Evolutionary conservation across 2,329 filamentous ascomycete species (phyloP), one percentile per base, ranked within the genome.

Genomic region (Orbilia blumenaviensis): DNA sequence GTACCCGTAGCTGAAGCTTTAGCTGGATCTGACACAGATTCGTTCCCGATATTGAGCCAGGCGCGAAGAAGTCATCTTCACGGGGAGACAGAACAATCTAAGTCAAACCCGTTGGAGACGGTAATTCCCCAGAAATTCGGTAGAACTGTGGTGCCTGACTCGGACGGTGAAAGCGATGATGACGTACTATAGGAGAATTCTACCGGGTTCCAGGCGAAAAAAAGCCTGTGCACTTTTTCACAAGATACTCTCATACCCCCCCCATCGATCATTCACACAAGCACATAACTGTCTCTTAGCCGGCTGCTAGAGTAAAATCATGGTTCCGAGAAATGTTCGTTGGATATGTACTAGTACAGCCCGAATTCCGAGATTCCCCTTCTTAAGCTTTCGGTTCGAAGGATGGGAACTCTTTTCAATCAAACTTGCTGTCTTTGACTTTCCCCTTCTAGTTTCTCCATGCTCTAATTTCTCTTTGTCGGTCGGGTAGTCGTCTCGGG

Each of bases 141-240:
- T 41, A 66, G 72, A 56, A 76, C 60, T 21, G 66, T 66, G 5
- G 64, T 76, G 25, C 72, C 72, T 60, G 72, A 76, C 64, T 69
- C 64, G 56, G 72, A 76, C 50, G 71, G 71, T 8, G 72, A 76
- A 60, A 76, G 72, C 41, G 72, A 76, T n/a, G 72, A 76, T 76
- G 72, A 69, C 72, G 72, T 76, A 62, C 63, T 76, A 21, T 69
- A 50, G 50, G 21, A 16, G 38, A 27, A 6, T 8, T 23, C 8
- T 21, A 66, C 50, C 48, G 38, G 50, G 48, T 66, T 52, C 34
- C 36, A 36, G 27, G 36, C 46, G 46, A 64, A 52, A 41, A 52
- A 16, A 58, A 42, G 46, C 62, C 27, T 66, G 62, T 48, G 32
- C 46, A 12, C 29, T 46, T 60, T n/a, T 61, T 60, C 42, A 56